phyloP scores from a whole-genome alignment of 2,329 filamentous ascomycete species.

The Pseudonectria buxi region DNA sequence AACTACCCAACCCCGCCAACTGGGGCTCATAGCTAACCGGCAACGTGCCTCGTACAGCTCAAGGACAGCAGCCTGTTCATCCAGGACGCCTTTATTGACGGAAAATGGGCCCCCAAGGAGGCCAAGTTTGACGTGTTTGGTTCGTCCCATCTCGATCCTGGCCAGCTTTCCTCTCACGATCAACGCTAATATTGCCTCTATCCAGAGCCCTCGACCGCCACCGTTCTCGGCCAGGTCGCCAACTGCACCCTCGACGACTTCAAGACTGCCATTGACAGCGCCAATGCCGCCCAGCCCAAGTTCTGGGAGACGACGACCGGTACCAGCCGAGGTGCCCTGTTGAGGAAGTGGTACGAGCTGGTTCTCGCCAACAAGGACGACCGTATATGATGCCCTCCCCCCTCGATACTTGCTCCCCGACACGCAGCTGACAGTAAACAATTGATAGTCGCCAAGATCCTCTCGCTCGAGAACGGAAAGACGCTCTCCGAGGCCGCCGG shows the following conservation, averaged over 20 bases:
- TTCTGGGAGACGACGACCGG: constrained; percentile 22
- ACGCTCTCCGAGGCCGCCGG: constrained; percentile 46
- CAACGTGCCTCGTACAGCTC: constrained; percentile 9
- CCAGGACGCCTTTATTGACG: constrained; percentile 22
- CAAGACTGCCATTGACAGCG: constrained; percentile 20
- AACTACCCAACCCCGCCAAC: background rate
- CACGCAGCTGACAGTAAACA: constrained; percentile 1
- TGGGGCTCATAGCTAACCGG: constrained; percentile 7
- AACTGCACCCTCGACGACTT: constrained; percentile 23
- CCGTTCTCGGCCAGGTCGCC: constrained; percentile 20
- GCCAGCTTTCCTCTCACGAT: background rate
- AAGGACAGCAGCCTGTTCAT: constrained; percentile 23
- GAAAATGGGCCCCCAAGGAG: constrained; percentile 22
- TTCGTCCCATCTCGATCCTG: constrained; percentile 5
- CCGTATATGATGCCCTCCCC: constrained; percentile 10
- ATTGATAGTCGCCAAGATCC: constrained; percentile 28
- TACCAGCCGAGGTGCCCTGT: constrained; percentile 19
- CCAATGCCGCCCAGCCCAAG: constrained; percentile 18
- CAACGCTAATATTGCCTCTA: constrained; percentile 4
- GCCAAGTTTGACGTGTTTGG: constrained; percentile 24
- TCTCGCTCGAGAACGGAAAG: constrained; percentile 48
- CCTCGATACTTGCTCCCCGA: background rate
- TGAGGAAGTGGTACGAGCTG: constrained; percentile 23
- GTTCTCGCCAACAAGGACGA: constrained; percentile 22
- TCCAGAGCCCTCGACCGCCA: constrained; percentile 21